Conservation (phyloP, 345 rosid genomes). For the Psidium guajava region DNA sequence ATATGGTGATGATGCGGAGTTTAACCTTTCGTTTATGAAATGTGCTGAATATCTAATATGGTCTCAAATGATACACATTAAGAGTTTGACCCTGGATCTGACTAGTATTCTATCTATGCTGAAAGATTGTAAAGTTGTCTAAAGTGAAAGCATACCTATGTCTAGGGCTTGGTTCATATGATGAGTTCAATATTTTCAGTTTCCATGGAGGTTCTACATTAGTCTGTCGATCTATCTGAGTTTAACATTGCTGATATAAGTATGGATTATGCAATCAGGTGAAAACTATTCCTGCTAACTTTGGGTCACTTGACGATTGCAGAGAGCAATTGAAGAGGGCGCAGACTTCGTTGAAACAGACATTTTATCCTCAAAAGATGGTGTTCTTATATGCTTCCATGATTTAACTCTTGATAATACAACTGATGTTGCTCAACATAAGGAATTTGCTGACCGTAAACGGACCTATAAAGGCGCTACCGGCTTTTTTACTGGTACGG, state of each 20-base stretch:
- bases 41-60: not conserved
- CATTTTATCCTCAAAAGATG: slow-evolving; percentile 70
- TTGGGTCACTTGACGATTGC: slow-evolving; percentile 6
- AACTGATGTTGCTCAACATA: slow-evolving; percentile 60
- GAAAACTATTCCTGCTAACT: not conserved
- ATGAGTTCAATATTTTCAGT: not conserved
- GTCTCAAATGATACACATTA: not conserved
- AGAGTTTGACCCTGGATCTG: not conserved
- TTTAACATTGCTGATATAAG: not conserved
- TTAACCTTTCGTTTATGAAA: not conserved
- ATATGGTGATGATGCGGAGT: slow-evolving; percentile 32
- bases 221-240: not conserved
- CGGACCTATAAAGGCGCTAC: slow-evolving; percentile 66
- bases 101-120: not conserved
- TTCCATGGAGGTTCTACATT: not conserved
- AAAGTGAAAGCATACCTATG: not conserved
- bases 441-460: slow-evolving; percentile 71
- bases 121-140: not conserved
- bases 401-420: slow-evolving; percentile 73
- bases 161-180: not conserved
- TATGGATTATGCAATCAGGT: not conserved
- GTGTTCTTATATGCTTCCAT: slow-evolving; percentile 73
- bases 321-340: slow-evolving; percentile 96
- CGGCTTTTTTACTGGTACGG: slow-evolving; percentile 71
- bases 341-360: slow-evolving; percentile 92